phyloP scores from a whole-genome alignment of 352 stramenopile genomes.

The Globisporangium viniferum region DNA sequence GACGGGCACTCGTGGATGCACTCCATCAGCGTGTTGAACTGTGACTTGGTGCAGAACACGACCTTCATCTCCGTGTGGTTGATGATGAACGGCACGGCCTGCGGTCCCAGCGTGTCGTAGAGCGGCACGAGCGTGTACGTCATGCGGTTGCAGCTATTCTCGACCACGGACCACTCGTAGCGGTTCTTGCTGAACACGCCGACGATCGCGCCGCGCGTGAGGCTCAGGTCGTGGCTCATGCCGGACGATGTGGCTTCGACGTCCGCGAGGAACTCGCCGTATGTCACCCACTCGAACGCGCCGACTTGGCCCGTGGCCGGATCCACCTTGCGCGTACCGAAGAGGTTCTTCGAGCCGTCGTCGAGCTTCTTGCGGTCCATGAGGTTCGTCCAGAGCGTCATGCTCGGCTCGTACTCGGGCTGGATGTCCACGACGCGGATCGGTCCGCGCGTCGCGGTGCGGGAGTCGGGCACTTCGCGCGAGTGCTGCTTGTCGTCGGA shows the following conservation, averaged over 20 bases:
- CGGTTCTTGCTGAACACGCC: conserved; percentile 56
- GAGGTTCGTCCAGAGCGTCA: conserved; percentile 54
- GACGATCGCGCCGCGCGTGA: conserved; percentile 41
- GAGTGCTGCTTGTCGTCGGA: conserved; percentile 12
- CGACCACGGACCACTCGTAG: conserved; percentile 58
- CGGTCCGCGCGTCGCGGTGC: conserved; percentile 15
- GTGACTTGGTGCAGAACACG: conserved; percentile 56
- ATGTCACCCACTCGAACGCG: conserved; percentile 51
- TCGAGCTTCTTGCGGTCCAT: conserved; percentile 40
- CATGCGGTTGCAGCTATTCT: conserved; percentile 62
- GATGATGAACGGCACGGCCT: conserved; percentile 64
- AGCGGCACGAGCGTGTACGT: conserved; percentile 61
- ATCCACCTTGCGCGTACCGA: conserved; percentile 42
- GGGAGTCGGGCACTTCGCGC: conserved; percentile 5
- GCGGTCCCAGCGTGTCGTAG: conserved; percentile 41
- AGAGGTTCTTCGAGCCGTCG: conserved; percentile 42
- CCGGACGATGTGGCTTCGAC: conserved; percentile 31
- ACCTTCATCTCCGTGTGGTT: conserved; percentile 73
- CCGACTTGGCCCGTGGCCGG: conserved; percentile 30
- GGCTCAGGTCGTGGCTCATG: conserved; percentile 30
- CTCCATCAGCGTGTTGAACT: conserved; percentile 43
- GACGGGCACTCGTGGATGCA: conserved; percentile 37
- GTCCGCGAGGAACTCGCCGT: conserved; percentile 39
- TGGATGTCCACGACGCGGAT: conserved; percentile 22
- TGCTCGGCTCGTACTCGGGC: conserved; percentile 29